Conservation (phyloP, 805 yeast genomes). For the Lipomyces yamanashiensis region DNA sequence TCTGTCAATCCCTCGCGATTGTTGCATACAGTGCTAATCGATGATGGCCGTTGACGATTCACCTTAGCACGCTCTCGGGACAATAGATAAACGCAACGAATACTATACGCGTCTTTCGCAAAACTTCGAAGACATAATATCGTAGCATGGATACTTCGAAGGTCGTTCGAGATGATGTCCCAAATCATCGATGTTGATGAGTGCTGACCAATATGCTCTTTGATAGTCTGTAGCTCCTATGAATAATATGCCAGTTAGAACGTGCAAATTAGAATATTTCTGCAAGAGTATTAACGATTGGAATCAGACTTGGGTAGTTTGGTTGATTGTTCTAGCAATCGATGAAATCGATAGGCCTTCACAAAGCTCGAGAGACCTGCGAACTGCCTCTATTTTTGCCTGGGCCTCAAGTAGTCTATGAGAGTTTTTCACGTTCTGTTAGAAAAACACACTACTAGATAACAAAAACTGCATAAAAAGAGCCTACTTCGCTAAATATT, state of each 20-base stretch:
- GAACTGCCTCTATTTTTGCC: background rate
- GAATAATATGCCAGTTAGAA: background rate
- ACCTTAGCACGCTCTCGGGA: background rate
- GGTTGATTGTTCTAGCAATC: background rate
- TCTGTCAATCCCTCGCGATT: background rate
- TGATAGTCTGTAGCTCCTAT: background rate
- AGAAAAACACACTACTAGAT: too few relatives aligned
- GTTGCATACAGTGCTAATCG: background rate
- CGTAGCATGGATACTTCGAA: constrained; percentile 1
- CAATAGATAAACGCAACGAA: background rate
- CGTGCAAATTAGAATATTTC: too few relatives aligned
- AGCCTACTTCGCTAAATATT: too few relatives aligned
- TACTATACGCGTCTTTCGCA: background rate
- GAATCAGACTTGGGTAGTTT: background rate
- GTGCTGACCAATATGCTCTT: background rate
- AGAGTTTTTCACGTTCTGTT: too few relatives aligned
- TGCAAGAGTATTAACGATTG: background rate
- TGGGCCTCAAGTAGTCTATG: background rate
- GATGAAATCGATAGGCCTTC: background rate
- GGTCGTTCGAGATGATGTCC: background rate
- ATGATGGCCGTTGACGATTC: background rate
- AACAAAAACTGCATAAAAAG: too few relatives aligned
- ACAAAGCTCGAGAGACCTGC: background rate
- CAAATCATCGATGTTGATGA: background rate
- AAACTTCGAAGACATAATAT: background rate